Evolutionary conservation across 1,284 basidiomycete species (phyloP), one percentile per base, ranked within the genome.

Genomic region (Coniferiporia sulphurascens): DNA sequence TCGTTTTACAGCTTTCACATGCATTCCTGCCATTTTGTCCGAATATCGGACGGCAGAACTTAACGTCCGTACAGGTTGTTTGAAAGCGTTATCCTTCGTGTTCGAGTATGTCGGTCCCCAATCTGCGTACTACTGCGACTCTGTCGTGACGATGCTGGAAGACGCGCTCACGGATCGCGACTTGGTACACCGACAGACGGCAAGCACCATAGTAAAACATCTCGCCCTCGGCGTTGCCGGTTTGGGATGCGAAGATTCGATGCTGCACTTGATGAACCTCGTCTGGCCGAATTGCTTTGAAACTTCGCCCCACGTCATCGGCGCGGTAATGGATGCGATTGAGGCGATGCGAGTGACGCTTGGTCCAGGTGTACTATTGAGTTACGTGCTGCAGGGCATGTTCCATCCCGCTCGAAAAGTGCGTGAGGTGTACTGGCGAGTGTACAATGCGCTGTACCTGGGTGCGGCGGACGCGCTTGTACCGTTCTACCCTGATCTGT

Each of bases 51-150:
- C 96, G 1, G 92, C 92, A 1, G 97, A 99, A 71, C 82, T 99
- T 63, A 99, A 99, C 73, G 97, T 99, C 48, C 90, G 97, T 57
- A 99, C 96, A n/a, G 97, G 97, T 63, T 99, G 96, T 84, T 80
- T 99, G 63, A 99, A 99, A 73, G 95, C 97, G 0, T 81, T 99
- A 32, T 95, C 95, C 4, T 99, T 98, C 80, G 90, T 99, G 61
- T 99, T 99, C 71, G 97, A 99, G 79, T 99, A 99, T 70, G 96
- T 99, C 67, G 97, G 97, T n/a, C 97, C 98, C 45, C 96, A 98
- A 79, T 95, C 94, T 32, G 96, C 97, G 43, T 97, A 98, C 77
- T 99, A 99, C 72, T 91, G 91, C 69, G 94, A 98, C 75, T 96
- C 93, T 1, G 94, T 98, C 17, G 91, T 98, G 57, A 95, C 94